Evolutionary conservation across 2,329 filamentous ascomycete genomes (phyloP).

Genomic region (Gnomoniopsis smithogilvyi): DNA sequence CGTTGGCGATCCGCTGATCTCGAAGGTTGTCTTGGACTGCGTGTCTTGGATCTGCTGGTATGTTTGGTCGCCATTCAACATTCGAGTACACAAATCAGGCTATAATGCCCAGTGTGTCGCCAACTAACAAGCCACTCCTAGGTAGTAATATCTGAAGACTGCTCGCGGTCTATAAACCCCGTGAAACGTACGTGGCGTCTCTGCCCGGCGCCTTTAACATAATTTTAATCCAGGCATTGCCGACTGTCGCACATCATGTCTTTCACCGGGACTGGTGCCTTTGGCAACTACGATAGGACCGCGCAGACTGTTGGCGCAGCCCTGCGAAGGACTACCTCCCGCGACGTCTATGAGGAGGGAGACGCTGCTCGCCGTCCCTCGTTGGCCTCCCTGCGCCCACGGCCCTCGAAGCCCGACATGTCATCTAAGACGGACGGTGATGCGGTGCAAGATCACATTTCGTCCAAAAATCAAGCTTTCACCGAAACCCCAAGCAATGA

Average conservation of each 20-base stretch:
- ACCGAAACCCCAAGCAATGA: constrained; percentile 17
- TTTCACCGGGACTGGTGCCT: constrained; percentile 36
- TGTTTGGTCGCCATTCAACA: too few species aligned
- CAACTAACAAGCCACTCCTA: too few species aligned
- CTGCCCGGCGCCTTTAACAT: neutral
- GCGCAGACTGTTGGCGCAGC: constrained; percentile 40
- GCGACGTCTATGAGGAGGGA: constrained; percentile 24
- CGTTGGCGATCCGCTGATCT: too few species aligned
- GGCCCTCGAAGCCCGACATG: neutral
- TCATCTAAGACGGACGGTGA: constrained; percentile 4
- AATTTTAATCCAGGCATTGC: neutral
- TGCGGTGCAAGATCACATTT: constrained; percentile 15
- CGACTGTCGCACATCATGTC: constrained; percentile 32
- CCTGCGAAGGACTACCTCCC: constrained; percentile 21
- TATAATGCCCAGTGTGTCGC: too few species aligned
- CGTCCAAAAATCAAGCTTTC: constrained; percentile 1
- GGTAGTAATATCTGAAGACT: neutral
- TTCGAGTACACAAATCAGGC: too few species aligned
- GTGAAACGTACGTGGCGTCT: neutral
- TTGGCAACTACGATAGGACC: constrained; percentile 48
- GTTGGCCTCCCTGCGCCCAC: neutral
- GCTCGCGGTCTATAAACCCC: neutral
- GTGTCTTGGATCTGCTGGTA: too few species aligned
- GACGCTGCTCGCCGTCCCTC: constrained; percentile 1
- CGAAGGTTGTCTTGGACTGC: too few species aligned